phyloP scores from a whole-genome alignment of 164 flowering plant genomes.

The Warburgia ugandensis region DNA sequence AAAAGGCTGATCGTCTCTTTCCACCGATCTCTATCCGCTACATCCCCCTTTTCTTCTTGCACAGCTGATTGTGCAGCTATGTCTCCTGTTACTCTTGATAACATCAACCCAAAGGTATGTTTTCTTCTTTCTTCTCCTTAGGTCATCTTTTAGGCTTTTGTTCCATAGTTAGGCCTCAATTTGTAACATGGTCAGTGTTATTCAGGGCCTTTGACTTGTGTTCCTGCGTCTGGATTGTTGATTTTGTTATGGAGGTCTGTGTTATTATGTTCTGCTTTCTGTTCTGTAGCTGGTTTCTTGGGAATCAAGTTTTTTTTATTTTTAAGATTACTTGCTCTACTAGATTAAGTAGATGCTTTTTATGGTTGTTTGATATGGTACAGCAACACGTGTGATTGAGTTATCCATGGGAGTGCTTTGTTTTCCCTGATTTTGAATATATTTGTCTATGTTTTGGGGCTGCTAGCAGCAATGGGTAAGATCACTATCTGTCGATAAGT shows the following conservation, averaged over 20 bases:
- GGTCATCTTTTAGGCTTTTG: not conserved
- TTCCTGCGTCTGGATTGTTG: slow-evolving; percentile 4
- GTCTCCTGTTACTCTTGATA: slow-evolving; percentile 38
- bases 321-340: not conserved
- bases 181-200: not conserved
- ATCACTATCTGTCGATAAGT: too few species aligned
- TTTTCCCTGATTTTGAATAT: not conserved
- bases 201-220: not conserved
- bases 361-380: not conserved
- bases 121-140: not conserved
- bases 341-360: not conserved
- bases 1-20: slow-evolving; percentile 5
- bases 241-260: not conserved
- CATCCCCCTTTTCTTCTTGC: slow-evolving; percentile 9
- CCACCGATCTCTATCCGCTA: slow-evolving; percentile 5
- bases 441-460: too few species aligned
- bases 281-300: not conserved
- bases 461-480: too few species aligned
- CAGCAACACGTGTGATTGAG: not conserved
- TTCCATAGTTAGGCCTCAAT: not conserved
- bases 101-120: slow-evolving; percentile 61
- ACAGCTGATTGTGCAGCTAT: slow-evolving; percentile 11
- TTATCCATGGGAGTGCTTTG: not conserved
- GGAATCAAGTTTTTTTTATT: too few species aligned
- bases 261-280: not conserved